phyloP scores from a whole-genome alignment of 257 asterid genomes.

The Primulina eburnea region DNA sequence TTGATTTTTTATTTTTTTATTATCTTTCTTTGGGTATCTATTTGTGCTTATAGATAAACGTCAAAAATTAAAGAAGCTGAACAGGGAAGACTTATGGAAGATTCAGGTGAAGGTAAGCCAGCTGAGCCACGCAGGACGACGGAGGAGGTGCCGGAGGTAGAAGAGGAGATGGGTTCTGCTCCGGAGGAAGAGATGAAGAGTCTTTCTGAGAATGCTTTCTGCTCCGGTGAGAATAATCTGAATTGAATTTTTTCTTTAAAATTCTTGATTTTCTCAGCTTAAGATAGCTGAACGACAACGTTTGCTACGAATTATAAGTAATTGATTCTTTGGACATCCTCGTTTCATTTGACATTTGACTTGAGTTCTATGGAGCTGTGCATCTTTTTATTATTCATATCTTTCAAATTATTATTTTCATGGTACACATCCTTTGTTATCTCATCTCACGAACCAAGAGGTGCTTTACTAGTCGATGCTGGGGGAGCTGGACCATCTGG shows the following conservation, averaged over 20 bases:
- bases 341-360: neutral
- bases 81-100: neutral
- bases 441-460: no score
- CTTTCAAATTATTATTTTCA: no score
- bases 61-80: neutral
- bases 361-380: no score
- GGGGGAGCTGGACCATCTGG: neutral
- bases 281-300: neutral
- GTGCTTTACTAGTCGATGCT: neutral
- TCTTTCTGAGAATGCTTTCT: neutral
- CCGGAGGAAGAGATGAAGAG: neutral
- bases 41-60: neutral
- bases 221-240: neutral
- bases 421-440: no score
- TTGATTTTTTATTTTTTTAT: neutral
- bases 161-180: neutral
- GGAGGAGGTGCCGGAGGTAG: neutral
- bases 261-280: neutral
- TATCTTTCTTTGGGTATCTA: neutral
- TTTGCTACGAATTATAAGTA: neutral
- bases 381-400: no score
- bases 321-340: neutral
- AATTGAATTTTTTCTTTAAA: no score
- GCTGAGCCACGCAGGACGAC: neutral
- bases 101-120: neutral